These are phyloP conservation scores for Kazachstania bromeliacearum DNA, from an alignment of 805 yeast genomes.

Conservation along the genomic window DNA sequence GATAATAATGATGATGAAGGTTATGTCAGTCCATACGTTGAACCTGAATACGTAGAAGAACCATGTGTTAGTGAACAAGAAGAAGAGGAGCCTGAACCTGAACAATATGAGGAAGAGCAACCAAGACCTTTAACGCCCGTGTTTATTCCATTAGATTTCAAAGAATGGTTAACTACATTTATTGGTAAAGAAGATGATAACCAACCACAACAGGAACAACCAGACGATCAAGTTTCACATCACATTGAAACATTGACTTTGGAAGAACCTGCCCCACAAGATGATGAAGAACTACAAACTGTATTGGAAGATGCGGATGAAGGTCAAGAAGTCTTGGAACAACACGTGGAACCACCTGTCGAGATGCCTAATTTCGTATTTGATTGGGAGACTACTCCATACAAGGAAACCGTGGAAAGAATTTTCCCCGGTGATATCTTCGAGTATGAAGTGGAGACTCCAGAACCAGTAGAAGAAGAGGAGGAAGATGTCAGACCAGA, in stretches of 20 bases:
- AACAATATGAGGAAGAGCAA: slow-evolving; percentile 3
- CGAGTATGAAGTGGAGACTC: slow-evolving; percentile 27
- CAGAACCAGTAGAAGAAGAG: not conserved
- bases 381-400: slow-evolving; percentile 17
- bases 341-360: slow-evolving; percentile 3
- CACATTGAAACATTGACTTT: not conserved
- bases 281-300: not conserved
- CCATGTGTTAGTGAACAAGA: not conserved
- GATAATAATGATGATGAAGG: not conserved
- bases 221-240: not conserved
- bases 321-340: not conserved
- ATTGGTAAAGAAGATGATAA: slow-evolving; percentile 7
- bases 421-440: slow-evolving; percentile 12
- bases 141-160: slow-evolving; percentile 10
- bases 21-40: slow-evolving; percentile 1
- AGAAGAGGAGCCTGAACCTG: slow-evolving; percentile 1
- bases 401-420: slow-evolving; percentile 13
- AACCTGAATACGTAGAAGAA: not conserved
- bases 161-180: slow-evolving; percentile 14
- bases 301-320: not conserved
- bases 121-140: slow-evolving; percentile 2
- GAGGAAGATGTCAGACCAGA: not conserved
- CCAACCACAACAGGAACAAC: not conserved
- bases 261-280: not conserved
- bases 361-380: slow-evolving; percentile 10